Base-by-base conservation (phyloP, 768 basidiomycete species). In the Lactarius psammicola region DNA sequence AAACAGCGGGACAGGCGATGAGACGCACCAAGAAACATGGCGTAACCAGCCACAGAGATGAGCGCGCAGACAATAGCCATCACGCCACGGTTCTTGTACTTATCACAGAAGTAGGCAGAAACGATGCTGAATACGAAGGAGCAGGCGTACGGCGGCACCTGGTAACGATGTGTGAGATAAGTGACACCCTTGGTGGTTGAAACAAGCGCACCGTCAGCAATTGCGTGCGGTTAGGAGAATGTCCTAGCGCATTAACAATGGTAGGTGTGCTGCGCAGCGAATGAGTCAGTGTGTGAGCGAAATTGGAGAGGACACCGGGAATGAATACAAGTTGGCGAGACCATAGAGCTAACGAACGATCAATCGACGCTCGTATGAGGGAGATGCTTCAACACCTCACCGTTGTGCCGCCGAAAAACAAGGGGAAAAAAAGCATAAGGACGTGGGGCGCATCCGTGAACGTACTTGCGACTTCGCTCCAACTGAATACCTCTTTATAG, bases 381-480 rank as follows among this genome's bases (percentile, higher is more conserved):
- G 13, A 51, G 15, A 20, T 17, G 30, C 6, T 31, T 6, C 17
- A 17, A 31, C 4, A 6, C 23, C 53, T 31, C 30, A 55, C 53
- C 18, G 80, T 74, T 23, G 78, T 75, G 26, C 84, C 87, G 67
- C 76, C 78, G 67, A 84, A 78, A 75, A 89, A 87, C 59, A 85
- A 79, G 0, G 78, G 72, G 5, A 85, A 56, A 1, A 78, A 78
- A 28, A 87, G 70, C 56, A 88, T 67, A 76, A 81, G 79, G 4
- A 87, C 80, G 3, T 89, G 87, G 0, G 83, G 82, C 1, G 65
- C 59, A 42, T 82, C 79, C 31, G 72, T 79, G 69, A 80, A 81
- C 0, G 82, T 79, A 69, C 72, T 76, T 6, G 72, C 64, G n/a
- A 87, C 82, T 71, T 90, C 85, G 11, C 56, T 69, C 86, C 85